Evolutionary conservation across 179 eudicot genomes (phyloP).

Genomic region (Drosera spatulata): DNA sequence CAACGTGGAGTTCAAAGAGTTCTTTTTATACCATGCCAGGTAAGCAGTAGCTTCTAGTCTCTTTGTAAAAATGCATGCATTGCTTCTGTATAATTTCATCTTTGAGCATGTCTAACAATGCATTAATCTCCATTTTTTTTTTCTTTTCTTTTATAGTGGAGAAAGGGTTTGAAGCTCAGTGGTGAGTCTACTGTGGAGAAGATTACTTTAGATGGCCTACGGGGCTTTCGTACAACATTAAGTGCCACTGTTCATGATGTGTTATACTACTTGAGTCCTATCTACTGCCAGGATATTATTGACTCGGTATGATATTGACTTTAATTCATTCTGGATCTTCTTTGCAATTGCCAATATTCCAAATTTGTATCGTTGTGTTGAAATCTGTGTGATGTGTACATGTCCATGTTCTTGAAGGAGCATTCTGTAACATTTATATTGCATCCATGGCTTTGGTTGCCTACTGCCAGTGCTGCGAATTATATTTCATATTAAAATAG

Average conservation of each 20-base stretch:
- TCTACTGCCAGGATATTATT: constrained; percentile 92
- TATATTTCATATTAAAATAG: too few relatives aligned
- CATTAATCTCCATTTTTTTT: not conserved
- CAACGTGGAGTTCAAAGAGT: constrained; percentile 78
- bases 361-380: not conserved
- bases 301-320: constrained; percentile 53
- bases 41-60: constrained; percentile 11
- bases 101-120: too few relatives aligned
- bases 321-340: constrained; percentile 1
- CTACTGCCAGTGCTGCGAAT: too few relatives aligned
- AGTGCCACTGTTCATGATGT: constrained; percentile 99
- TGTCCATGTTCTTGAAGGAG: too few relatives aligned
- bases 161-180: constrained; percentile 83
- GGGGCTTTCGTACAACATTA: constrained; percentile 74
- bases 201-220: constrained; percentile 78
- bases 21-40: constrained; percentile 97
- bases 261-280: constrained; percentile 97
- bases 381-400: not conserved
- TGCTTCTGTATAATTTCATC: too few relatives aligned
- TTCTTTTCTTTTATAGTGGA: constrained; percentile 52
- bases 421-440: too few relatives aligned
- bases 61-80: not conserved
- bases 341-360: not conserved
- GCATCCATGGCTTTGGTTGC: too few relatives aligned
- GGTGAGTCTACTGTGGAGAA: constrained; percentile 91